Percentiles rank a stretch among this genome's conserved stretches.
Conservation (phyloP, 2,329 filamentous ascomycete species). For the Fusarium sarcochroum region DNA sequence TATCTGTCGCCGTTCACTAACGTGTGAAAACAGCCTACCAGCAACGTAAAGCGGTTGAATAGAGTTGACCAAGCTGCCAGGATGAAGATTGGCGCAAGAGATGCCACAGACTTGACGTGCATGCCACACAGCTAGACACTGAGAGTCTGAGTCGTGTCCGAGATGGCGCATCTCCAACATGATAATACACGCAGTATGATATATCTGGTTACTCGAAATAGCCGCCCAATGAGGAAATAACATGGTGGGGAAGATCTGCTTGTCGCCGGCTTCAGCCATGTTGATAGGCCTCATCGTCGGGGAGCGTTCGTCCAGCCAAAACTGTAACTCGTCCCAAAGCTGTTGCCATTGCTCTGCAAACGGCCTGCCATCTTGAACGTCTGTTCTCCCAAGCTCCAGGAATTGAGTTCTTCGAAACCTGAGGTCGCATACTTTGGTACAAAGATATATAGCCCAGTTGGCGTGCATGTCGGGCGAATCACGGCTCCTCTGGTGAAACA, state of each 20-base stretch:
- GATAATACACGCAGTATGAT: conserved; percentile 65
- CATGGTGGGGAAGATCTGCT: conserved; percentile 61
- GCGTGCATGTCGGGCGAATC: conserved; percentile 64
- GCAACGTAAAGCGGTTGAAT: conserved; percentile 67
- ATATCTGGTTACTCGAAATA: conserved; percentile 67
- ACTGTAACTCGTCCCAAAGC: conserved; percentile 62
- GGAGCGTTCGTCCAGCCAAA: conserved; percentile 61
- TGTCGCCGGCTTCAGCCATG: conserved; percentile 32
- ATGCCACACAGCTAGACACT: conserved; percentile 57
- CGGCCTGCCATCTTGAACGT: conserved; percentile 54
- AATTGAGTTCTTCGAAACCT: conserved; percentile 52
- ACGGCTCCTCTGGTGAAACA: conserved; percentile 50
- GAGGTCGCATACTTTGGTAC: conserved; percentile 64
- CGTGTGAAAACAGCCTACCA: conserved; percentile 63
- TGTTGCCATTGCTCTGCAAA: conserved; percentile 59
- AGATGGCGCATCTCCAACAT: conserved; percentile 60
- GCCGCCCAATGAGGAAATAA: conserved; percentile 64
- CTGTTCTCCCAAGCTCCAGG: conserved; percentile 56
- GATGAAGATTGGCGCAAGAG: conserved; percentile 64
- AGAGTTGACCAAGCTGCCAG: conserved; percentile 65
- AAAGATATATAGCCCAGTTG: conserved; percentile 68
- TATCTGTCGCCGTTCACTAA: conserved; percentile 53
- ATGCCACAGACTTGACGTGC: conserved; percentile 66
- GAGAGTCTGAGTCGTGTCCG: conserved; percentile 27
- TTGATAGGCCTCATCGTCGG: conserved; percentile 52